Percentiles rank a stretch among this genome's conserved stretches.
phyloP scores from a whole-genome alignment of 306 rosid species.

The Acacia acuminata region DNA sequence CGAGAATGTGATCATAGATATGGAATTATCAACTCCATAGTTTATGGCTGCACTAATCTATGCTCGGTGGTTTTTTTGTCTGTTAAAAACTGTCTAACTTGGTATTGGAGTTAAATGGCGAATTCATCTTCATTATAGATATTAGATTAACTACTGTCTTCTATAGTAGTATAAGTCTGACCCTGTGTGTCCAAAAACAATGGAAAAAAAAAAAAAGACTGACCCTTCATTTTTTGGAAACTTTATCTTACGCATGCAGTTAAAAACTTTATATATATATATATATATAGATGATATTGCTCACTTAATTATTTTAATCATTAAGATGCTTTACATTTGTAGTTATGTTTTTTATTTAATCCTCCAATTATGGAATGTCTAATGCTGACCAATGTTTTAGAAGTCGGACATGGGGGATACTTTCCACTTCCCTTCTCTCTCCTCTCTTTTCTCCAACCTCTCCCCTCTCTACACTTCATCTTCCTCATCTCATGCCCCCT shows the following conservation, averaged over 20 bases:
- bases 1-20: conserved; percentile 18
- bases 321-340: neutral
- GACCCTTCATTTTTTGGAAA: neutral
- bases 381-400: neutral
- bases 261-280: neutral
- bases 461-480: too few species aligned
- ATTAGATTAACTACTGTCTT: neutral
- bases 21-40: conserved; percentile 41
- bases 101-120: too few species aligned
- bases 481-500: too few species aligned
- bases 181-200: too few species aligned
- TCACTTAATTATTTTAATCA: neutral
- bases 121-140: too few species aligned
- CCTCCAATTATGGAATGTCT: neutral
- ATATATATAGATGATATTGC: too few species aligned
- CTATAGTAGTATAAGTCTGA: neutral
- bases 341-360: too few species aligned
- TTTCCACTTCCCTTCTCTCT: too few species aligned
- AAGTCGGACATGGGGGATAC: too few species aligned
- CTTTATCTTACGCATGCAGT: neutral
- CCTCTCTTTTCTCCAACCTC: too few species aligned
- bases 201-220: too few species aligned
- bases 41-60: neutral
- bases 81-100: neutral
- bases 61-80: neutral